Evolutionary conservation across 73 alveolate genomes (phyloP), one percentile per base, ranked within the genome.

Genomic region (Tetrahymena elliotti): DNA sequence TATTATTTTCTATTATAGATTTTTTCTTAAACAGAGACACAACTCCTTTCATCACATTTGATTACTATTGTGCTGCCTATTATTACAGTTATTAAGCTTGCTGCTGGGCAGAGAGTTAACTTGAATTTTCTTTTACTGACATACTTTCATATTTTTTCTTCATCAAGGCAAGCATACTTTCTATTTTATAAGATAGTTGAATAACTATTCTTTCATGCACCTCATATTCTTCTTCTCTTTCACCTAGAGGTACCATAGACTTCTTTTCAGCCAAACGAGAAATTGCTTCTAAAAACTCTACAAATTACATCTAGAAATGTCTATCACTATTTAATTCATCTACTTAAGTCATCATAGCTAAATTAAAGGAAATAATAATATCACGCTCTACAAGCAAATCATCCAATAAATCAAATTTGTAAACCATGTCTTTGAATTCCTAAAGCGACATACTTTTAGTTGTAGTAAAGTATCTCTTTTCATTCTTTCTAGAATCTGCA

Each of bases 251-350:
- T 22, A 68, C 88, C 88, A 68, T 68, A 31, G 96, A 94, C 92
- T 84, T 88, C 40, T 88, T 95, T 33, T 97, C 98, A 22, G 98
- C 98, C 15, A 96, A 95, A 53, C 99, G 96, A 53, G 98, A 97
- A 38, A 98, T 13, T 13, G 98, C 99, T 94, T 98, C 99, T 1
- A 98, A 39, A 92, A 98, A 98, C 84, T 98, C 99, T 35, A 97
- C 83, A 88, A 94, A 97, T 18, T 35, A 24, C 98, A 97, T 97
- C 93, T 97, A 83, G 47, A 97, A 93, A 94, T 96, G 97, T 52
- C 98, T 96, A 84, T 97, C 96, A 15, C 53, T 40, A 53, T 97
- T 94, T 34, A 97, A 93, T 94, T 97, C 99, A 94, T 97, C 97
- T 7, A 97, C 97, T 36, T 97, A 92, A 9, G 98, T 95, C 97